phyloP scores from a whole-genome alignment of 768 basidiomycete species.

The Melanogaster broomeanus region DNA sequence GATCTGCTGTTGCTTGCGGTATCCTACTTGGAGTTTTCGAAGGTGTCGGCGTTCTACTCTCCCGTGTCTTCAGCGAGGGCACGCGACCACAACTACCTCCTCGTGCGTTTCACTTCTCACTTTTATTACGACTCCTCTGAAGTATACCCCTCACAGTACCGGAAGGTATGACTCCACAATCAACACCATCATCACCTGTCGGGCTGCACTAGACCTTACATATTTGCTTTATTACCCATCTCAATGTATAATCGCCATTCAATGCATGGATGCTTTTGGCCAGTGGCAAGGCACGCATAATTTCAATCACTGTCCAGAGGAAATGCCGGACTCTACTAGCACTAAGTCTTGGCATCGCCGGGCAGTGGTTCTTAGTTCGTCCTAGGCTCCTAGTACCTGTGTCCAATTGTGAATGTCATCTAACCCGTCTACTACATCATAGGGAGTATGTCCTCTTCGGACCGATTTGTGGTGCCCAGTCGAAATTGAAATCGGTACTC shows the following conservation, averaged over 20 bases:
- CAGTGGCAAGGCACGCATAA: conserved; percentile 26
- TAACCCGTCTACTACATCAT: too few species aligned
- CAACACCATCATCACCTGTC: conserved; percentile 39
- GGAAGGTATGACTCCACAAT: conserved; percentile 53
- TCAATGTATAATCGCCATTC: conserved; percentile 39
- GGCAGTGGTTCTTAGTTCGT: neutral
- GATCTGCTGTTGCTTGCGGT: conserved; percentile 94
- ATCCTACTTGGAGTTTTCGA: conserved; percentile 94
- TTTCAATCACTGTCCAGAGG: neutral
- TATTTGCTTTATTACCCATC: conserved; percentile 33
- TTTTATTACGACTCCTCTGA: conserved; percentile 6
- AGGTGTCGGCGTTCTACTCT: conserved; percentile 92
- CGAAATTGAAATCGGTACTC: neutral
- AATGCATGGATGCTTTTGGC: conserved; percentile 31
- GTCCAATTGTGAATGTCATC: too few species aligned
- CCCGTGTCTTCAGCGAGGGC: conserved; percentile 84
- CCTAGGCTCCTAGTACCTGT: too few species aligned
- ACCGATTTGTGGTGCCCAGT: neutral
- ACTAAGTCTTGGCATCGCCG: neutral
- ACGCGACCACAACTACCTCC: conserved; percentile 80
- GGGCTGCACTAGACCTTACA: conserved; percentile 52
- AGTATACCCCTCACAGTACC: conserved; percentile 42
- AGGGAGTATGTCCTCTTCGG: too few species aligned
- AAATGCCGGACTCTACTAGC: neutral
- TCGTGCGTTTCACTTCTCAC: conserved; percentile 46